These are phyloP conservation scores for Ogataea minuta DNA, from an alignment of 805 yeast species.

Conservation along the genomic window DNA sequence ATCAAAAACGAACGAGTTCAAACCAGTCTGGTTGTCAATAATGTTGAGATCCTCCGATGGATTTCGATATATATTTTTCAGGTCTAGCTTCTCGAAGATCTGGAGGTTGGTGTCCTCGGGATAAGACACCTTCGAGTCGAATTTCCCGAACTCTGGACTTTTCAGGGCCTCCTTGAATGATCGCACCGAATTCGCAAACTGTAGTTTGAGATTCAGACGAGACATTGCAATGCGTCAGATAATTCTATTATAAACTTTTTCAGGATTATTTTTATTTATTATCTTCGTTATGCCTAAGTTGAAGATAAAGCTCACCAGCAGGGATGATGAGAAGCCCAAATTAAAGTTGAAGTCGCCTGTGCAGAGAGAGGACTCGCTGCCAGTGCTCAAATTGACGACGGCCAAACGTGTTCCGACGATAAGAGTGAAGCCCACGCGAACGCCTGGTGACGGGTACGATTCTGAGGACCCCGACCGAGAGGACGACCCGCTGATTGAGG, in stretches of 20 bases:
- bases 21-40: constrained; percentile 59
- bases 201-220: not conserved
- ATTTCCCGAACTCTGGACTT: constrained; percentile 6
- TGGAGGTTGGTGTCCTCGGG: constrained; percentile 21
- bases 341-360: constrained; percentile 25
- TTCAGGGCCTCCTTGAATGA: constrained; percentile 12
- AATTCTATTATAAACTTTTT: not conserved
- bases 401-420: constrained; percentile 41
- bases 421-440: constrained; percentile 57
- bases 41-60: constrained; percentile 42
- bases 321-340: constrained; percentile 23
- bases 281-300: constrained; percentile 23
- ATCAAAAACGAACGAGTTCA: constrained; percentile 58
- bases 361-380: constrained; percentile 9
- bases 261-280: constrained; percentile 1
- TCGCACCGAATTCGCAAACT: constrained; percentile 6
- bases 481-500: constrained; percentile 90
- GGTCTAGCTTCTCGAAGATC: constrained; percentile 48
- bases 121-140: constrained; percentile 13
- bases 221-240: not conserved
- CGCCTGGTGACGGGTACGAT: constrained; percentile 95
- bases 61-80: constrained; percentile 35
- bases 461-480: constrained; percentile 95
- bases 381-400: constrained; percentile 40
- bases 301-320: constrained; percentile 23